A percentile compares a stretch with the other conserved stretches of the same genome.
phyloP scores from a whole-genome alignment of 345 rosid species.

The Salix dunnii region DNA sequence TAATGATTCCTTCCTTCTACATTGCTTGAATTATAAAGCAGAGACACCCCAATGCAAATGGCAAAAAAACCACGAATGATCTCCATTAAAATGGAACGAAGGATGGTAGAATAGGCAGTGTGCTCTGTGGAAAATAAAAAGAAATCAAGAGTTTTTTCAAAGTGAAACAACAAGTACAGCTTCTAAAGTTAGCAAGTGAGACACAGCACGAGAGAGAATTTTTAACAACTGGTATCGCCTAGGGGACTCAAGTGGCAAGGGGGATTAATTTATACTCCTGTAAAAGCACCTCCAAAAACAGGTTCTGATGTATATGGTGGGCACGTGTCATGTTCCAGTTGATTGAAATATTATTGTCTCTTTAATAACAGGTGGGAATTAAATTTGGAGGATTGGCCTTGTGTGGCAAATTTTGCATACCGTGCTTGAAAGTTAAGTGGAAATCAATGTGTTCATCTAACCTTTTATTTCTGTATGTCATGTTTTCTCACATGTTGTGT shows the following conservation, averaged over 20 bases:
- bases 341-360: constrained; percentile 20
- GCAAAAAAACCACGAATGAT: constrained; percentile 16
- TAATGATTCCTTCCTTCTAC: constrained; percentile 58
- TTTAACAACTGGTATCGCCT: too few species aligned
- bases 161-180: neutral
- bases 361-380: neutral
- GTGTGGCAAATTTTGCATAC: constrained; percentile 15
- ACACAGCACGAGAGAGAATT: neutral
- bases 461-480: neutral
- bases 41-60: constrained; percentile 15
- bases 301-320: constrained; percentile 7
- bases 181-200: neutral
- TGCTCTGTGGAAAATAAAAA: neutral
- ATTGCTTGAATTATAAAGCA: constrained; percentile 35
- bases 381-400: constrained; percentile 5
- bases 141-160: neutral
- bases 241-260: neutral
- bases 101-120: neutral
- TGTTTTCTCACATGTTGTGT: neutral
- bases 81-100: constrained; percentile 27
- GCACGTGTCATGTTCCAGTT: constrained; percentile 47
- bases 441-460: neutral
- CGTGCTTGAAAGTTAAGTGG: constrained; percentile 10
- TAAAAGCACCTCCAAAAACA: neutral
- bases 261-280: constrained; percentile 34